Conservation (phyloP, 192 early-diverging fungal species). For the Backusella morwellensis region DNA sequence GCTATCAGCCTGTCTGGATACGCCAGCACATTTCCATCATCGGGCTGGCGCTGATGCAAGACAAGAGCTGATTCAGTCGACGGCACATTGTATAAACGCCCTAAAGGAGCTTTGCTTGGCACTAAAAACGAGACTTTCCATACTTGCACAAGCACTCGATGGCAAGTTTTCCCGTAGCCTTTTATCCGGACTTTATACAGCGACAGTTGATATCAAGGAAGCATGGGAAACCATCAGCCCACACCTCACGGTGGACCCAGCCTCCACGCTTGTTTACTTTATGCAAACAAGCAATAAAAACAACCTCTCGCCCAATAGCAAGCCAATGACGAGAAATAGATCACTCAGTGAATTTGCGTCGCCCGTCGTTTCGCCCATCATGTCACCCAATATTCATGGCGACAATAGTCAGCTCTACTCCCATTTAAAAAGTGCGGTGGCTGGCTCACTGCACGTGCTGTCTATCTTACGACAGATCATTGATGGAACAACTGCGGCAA, state of each 20-base stretch:
- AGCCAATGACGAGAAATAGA: neutral
- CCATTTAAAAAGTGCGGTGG: slow-evolving; percentile 23
- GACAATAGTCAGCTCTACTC: slow-evolving; percentile 19
- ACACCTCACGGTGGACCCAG: neutral
- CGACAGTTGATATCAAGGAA: slow-evolving; percentile 23
- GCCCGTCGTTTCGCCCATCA: slow-evolving; percentile 2
- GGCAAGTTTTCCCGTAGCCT: slow-evolving; percentile 20
- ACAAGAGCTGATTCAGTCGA: slow-evolving; percentile 5
- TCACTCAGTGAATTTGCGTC: slow-evolving; percentile 15
- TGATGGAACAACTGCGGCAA: neutral
- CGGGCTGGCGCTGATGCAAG: neutral
- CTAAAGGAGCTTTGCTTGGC: slow-evolving; percentile 11
- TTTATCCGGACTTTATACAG: slow-evolving; percentile 20
- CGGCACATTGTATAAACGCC: neutral
- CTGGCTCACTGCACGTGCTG: slow-evolving; percentile 23
- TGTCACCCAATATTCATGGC: neutral
- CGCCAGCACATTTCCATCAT: neutral
- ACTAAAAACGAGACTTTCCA: slow-evolving; percentile 10
- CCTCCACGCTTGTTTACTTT: neutral
- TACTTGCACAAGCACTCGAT: slow-evolving; percentile 19
- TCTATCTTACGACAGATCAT: slow-evolving; percentile 11
- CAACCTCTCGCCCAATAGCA: neutral
- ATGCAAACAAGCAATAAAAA: neutral
- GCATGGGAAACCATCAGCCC: slow-evolving; percentile 24
- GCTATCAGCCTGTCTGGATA: neutral